Evolutionary conservation across 2,329 filamentous ascomycete species (phyloP), one percentile per base, ranked within the genome.

Genomic region (Epichloe brachyelytri): DNA sequence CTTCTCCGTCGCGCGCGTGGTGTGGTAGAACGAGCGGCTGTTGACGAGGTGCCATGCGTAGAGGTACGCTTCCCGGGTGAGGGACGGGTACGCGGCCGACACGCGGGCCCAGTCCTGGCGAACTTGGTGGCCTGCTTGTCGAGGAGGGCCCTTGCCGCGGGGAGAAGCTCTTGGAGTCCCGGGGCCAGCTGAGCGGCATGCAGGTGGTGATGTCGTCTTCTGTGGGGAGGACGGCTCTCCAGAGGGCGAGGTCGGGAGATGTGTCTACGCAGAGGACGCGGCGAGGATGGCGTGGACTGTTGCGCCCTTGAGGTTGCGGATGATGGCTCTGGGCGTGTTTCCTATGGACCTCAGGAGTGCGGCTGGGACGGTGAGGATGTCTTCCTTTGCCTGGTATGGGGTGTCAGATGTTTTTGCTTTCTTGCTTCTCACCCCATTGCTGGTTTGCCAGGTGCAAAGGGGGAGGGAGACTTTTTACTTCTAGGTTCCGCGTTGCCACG

Each of bases 281-380:
- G 88, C 84, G 7, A 93, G 72, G 39, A 88, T 76, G 30, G 82
- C 83, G 59, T 94, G 88, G 20, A 85, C 75, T 43, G 77, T 75
- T 52, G 73, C 72, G 17, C 72, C 69, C 0, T 76, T 72, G 11
- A 85, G 73, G 30, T 68, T 69, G 12, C 67, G 63, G 49, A 71
- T 65, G 50, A 88, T 75, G 2, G 67, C 54, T 33, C 71, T 68
- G 7, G 79, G 77, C 11, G 85, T 73, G 2, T 76, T 77, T 38
- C 80, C 73, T n/a, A 80, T 68, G 33, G 81, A 84, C 48, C 88
- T 71, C 48, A 93, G 78, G 30, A 78, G 74, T 46, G 68, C 66
- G 40, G 76, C 72, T 10, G 85, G 86, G 0, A 93, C 79, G 52
- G 75, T 73, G 5, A 91, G 73, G 48, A 93, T 67, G 7, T 71